These are phyloP conservation scores for Psilocybe cubensis DNA, from an alignment of 768 basidiomycete species.

Conservation along the genomic window DNA sequence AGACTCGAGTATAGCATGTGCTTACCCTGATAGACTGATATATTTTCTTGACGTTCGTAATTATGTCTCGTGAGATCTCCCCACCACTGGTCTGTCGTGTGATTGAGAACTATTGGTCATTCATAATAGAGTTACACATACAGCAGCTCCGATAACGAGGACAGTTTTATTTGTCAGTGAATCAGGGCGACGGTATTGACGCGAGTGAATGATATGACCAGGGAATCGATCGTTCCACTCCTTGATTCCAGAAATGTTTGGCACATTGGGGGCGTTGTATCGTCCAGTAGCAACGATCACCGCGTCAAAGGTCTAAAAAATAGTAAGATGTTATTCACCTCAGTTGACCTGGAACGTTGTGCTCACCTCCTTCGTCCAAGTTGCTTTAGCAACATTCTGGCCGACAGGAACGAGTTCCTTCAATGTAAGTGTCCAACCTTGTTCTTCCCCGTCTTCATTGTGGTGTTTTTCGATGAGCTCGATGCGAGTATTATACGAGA, in stretches of 20 bases:
- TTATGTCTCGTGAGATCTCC: constrained; percentile 40
- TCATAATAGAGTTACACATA: constrained; percentile 20
- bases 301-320: constrained; percentile 37
- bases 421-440: constrained; percentile 38
- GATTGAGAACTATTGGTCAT: neutral
- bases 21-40: constrained; percentile 34
- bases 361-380: constrained; percentile 41
- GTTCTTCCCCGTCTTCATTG: constrained; percentile 29
- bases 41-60: constrained; percentile 31
- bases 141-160: constrained; percentile 45
- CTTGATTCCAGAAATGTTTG: constrained; percentile 34
- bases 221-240: constrained; percentile 40
- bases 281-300: constrained; percentile 36
- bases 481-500: constrained; percentile 51
- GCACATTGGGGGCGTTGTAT: constrained; percentile 38
- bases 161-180: constrained; percentile 38
- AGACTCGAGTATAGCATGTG: neutral
- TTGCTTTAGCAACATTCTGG: constrained; percentile 27
- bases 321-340: constrained; percentile 8
- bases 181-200: constrained; percentile 46
- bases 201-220: constrained; percentile 36
- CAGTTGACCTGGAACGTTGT: neutral
- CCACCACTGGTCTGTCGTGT: constrained; percentile 34
- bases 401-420: constrained; percentile 30
- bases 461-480: constrained; percentile 44